A percentile compares a stretch with the other conserved stretches of the same genome.
phyloP scores from a whole-genome alignment of 345 rosid species.

The Mercurialis annua region DNA sequence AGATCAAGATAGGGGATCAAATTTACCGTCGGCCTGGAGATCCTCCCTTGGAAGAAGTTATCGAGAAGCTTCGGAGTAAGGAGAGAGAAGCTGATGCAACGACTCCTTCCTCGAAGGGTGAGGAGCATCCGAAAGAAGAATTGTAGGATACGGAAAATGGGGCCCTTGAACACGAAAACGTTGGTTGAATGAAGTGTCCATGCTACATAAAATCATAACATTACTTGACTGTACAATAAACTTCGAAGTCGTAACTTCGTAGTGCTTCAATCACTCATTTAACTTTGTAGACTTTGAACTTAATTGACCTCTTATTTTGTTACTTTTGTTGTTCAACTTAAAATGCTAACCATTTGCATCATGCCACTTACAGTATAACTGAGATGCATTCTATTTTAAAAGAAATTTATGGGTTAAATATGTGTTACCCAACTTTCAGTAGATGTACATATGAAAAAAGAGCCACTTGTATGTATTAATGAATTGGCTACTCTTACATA shows the following conservation, averaged over 20 bases:
- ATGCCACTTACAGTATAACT: too few relatives aligned
- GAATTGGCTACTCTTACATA: background rate
- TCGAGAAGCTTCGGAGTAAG: conserved; percentile 38
- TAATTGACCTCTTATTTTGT: background rate
- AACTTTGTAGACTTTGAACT: background rate
- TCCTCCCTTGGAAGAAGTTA: conserved; percentile 67
- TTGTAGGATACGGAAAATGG: conserved; percentile 33
- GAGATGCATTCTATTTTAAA: background rate
- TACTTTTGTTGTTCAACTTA: background rate
- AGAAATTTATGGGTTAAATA: background rate
- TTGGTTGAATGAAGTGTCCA: too few relatives aligned
- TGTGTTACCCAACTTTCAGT: background rate
- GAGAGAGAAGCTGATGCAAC: conserved; percentile 12
- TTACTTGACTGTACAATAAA: background rate
- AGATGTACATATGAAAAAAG: background rate
- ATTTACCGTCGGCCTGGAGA: conserved; percentile 74
- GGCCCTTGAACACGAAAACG: background rate
- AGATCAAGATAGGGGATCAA: conserved; percentile 78
- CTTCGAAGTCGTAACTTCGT: background rate
- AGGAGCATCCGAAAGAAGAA: conserved; percentile 45
- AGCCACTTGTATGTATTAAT: background rate
- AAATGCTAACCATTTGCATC: too few relatives aligned
- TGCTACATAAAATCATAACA: background rate
- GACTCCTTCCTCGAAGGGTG: conserved; percentile 15
- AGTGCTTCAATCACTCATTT: background rate